Conservation (phyloP, 163 green algal species). For the Smithsoniella earleae region DNA sequence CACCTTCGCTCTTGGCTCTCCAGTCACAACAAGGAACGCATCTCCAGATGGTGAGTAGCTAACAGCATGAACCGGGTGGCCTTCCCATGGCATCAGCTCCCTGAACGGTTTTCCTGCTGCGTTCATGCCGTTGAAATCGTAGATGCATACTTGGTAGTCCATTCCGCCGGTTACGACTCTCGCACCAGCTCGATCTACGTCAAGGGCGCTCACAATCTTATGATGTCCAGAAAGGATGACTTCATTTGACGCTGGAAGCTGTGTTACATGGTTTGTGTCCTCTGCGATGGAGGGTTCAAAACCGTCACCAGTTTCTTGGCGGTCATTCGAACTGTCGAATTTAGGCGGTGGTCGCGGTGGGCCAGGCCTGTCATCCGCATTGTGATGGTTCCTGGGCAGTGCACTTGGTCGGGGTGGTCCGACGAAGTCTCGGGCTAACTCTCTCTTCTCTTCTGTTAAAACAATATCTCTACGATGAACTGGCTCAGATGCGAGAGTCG, state of each 20-base stretch:
- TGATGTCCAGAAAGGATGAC: conserved; percentile 37
- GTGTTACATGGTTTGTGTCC: background rate
- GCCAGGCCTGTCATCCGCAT: background rate
- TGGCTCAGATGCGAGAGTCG: too few relatives aligned
- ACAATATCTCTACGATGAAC: too few relatives aligned
- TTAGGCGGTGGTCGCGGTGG: background rate
- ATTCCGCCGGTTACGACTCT: conserved; percentile 56
- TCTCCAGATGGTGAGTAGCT: conserved; percentile 76
- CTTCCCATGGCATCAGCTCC: conserved; percentile 53
- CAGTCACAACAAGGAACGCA: conserved; percentile 77
- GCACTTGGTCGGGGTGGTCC: background rate
- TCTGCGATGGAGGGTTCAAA: background rate
- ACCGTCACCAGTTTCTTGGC: background rate
- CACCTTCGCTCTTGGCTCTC: conserved; percentile 33
- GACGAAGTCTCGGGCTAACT: background rate
- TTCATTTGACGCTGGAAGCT: conserved; percentile 16
- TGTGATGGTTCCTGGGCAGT: background rate
- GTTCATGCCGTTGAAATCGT: conserved; percentile 97
- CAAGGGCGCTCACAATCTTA: conserved; percentile 58
- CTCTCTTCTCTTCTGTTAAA: too few relatives aligned
- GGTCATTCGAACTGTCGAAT: too few relatives aligned
- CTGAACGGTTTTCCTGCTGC: conserved; percentile 69
- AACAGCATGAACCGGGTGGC: conserved; percentile 61
- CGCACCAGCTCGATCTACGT: conserved; percentile 60
- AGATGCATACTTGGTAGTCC: conserved; percentile 73